Percentiles rank a stretch among this genome's conserved stretches.
Conservation (phyloP, 2,329 filamentous ascomycete genomes). For the Penicillium polonicum region DNA sequence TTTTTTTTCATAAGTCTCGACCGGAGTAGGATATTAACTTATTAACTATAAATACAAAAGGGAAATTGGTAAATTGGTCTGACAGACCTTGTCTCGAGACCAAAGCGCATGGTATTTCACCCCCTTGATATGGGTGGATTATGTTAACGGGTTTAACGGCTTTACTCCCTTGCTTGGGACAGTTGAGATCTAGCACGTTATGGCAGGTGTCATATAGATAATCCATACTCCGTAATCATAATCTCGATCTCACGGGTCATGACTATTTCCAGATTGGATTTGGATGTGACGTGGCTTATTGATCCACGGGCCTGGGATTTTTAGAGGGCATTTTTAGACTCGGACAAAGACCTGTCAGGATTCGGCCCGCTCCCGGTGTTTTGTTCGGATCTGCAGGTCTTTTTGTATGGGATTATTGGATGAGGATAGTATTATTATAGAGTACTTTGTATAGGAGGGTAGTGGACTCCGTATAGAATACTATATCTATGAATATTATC, state of each 20-base stretch:
- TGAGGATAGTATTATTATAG: too few relatives aligned
- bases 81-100: not conserved
- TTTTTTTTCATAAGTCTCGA: not conserved
- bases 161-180: not conserved
- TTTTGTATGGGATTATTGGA: too few relatives aligned
- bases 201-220: not conserved
- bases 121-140: too few relatives aligned
- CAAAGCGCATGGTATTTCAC: not conserved
- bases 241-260: not conserved
- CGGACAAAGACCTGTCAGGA: conserved; percentile 22
- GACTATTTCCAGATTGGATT: too few relatives aligned
- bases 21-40: not conserved
- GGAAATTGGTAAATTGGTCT: not conserved
- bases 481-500: too few relatives aligned
- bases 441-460: too few relatives aligned
- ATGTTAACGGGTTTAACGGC: not conserved
- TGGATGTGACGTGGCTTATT: not conserved
- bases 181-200: conserved; percentile 5
- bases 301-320: conserved; percentile 8
- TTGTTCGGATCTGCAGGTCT: not conserved
- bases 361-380: conserved; percentile 27
- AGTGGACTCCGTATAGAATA: too few relatives aligned
- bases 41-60: not conserved
- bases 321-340: not conserved
- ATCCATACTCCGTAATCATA: too few relatives aligned